phyloP scores from a whole-genome alignment of 2,329 filamentous ascomycete genomes.

The Trichoderma pleuroti region DNA sequence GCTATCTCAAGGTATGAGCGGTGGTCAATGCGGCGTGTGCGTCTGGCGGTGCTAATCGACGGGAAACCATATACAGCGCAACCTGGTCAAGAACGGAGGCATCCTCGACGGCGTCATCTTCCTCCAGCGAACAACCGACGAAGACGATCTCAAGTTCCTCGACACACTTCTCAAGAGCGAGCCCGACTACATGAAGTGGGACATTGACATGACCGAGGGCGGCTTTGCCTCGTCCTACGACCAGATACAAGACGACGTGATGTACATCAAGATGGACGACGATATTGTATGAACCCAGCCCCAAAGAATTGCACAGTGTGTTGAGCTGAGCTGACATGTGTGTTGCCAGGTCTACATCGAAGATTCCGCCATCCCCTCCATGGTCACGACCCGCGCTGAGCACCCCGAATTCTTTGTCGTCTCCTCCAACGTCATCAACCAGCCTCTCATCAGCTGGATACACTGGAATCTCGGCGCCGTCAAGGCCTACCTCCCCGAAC shows the following conservation, averaged over 20 bases:
- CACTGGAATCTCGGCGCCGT: constrained; percentile 53
- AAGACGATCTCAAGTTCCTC: constrained; percentile 39
- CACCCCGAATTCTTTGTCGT: constrained; percentile 50
- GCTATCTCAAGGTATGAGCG: constrained; percentile 42
- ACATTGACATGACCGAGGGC: constrained; percentile 33
- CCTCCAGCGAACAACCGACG: constrained; percentile 39
- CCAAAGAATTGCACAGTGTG: no score
- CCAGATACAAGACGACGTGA: constrained; percentile 43
- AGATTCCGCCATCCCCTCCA: constrained; percentile 45
- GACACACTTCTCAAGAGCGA: constrained; percentile 37
- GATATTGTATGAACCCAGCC: constrained; percentile 33
- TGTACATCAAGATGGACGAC: constrained; percentile 40
- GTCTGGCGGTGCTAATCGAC: background rate
- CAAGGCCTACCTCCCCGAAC: constrained; percentile 52
- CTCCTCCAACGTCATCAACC: constrained; percentile 56
- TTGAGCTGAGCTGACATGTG: background rate
- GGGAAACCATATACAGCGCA: constrained; percentile 33
- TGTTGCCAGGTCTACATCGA: constrained; percentile 35
- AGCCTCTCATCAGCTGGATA: constrained; percentile 50
- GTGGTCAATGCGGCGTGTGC: background rate
- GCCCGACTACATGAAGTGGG: constrained; percentile 37
- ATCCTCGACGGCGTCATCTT: constrained; percentile 45
- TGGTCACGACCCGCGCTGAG: constrained; percentile 50
- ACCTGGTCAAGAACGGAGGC: constrained; percentile 43
- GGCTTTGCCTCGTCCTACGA: constrained; percentile 42